Conservation (phyloP, 371 early-diverging fungal genomes). For the Mortierella sp. region DNA sequence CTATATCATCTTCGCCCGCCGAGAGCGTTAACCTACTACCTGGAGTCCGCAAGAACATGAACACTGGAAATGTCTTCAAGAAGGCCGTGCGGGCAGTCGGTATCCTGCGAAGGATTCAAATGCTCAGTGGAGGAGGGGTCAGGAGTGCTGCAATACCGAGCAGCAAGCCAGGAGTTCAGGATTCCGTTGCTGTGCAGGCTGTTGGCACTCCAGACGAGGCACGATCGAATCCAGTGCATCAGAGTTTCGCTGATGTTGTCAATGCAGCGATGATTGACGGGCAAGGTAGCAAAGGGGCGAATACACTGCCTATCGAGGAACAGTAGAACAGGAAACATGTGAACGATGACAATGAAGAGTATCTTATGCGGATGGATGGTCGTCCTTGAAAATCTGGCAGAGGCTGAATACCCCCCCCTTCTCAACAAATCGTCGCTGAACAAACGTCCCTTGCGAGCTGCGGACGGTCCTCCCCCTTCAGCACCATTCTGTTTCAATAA, state of each 20-base stretch:
- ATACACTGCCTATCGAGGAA: neutral
- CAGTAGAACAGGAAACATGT: neutral
- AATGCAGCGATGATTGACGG: conserved; percentile 22
- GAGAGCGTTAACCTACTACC: conserved; percentile 70
- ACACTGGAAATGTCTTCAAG: conserved; percentile 78
- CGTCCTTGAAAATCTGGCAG: neutral
- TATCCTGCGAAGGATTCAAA: conserved; percentile 33
- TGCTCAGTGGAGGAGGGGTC: no score
- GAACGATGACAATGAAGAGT: neutral
- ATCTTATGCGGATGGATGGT: neutral
- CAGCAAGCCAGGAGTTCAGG: no score
- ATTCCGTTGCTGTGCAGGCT: no score
- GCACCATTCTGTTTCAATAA: no score
- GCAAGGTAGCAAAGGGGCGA: conserved; percentile 6
- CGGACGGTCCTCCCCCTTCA: no score
- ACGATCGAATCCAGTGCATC: neutral
- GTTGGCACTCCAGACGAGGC: no score
- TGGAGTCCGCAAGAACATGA: conserved; percentile 80
- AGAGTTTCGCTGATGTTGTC: conserved; percentile 43
- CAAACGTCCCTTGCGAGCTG: no score
- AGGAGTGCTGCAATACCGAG: no score
- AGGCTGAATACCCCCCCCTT: no score
- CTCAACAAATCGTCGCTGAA: no score
- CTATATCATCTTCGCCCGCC: conserved; percentile 36
- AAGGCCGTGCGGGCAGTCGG: conserved; percentile 63